Conservation (phyloP, 805 yeast genomes). For the Saturnispora serradocipensis region DNA sequence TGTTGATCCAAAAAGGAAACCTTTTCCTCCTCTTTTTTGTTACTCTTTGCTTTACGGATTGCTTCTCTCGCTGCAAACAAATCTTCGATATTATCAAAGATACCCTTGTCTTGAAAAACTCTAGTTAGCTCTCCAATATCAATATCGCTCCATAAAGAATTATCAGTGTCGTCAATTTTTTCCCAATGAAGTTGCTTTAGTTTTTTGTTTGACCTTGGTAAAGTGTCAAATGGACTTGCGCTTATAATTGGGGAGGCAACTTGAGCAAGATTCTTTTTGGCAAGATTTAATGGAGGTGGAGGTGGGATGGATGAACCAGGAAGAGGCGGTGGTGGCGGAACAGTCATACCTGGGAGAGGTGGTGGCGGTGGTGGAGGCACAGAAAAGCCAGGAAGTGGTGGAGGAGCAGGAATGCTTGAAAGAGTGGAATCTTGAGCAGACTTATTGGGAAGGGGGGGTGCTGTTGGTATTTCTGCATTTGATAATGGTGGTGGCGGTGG, state of each 20-base stretch:
- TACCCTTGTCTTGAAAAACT: conserved; percentile 64
- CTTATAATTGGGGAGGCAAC: conserved; percentile 19
- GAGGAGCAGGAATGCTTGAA: conserved; percentile 21
- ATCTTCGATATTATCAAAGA: conserved; percentile 73
- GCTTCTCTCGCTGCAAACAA: conserved; percentile 79
- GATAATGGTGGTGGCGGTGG: conserved; percentile 5
- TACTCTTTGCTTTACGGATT: conserved; percentile 39
- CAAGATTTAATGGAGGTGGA: conserved; percentile 24
- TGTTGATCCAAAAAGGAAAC: conserved; percentile 71
- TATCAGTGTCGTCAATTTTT: conserved; percentile 71
- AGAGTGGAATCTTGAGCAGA: conserved; percentile 15
- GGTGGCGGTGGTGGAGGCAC: conserved; percentile 22
- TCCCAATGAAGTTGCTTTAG: conserved; percentile 98
- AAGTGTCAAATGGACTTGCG: conserved; percentile 35
- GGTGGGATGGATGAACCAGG: conserved; percentile 25
- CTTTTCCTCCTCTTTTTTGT: conserved; percentile 40
- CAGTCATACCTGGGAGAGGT: conserved; percentile 22
- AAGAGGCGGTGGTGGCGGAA: conserved; percentile 27
- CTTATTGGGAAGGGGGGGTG: conserved; percentile 19
- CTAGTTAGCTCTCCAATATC: conserved; percentile 52
- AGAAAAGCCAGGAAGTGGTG: conserved; percentile 20
- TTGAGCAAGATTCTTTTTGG: conserved; percentile 3
- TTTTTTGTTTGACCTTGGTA: conserved; percentile 64
- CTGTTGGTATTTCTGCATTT: conserved; percentile 20
- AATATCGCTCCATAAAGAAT: conserved; percentile 77